These are phyloP conservation scores for Leishmania aethiopica DNA, from an alignment of 208 protist genomes.

Conservation along the genomic window DNA sequence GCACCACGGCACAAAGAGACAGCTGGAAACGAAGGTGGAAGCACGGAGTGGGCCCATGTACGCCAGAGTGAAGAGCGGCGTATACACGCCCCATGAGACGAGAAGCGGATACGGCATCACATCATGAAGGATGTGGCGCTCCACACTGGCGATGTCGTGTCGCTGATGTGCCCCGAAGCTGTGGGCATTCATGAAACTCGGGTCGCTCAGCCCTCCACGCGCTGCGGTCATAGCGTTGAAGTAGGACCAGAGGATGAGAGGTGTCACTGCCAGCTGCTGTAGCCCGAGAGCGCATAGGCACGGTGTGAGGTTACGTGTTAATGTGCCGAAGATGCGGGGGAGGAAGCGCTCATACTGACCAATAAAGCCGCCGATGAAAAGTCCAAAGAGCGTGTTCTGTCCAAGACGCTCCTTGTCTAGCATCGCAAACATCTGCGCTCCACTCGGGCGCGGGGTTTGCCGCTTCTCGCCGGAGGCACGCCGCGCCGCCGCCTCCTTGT, in stretches of 20 bases:
- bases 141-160: constrained; percentile 55
- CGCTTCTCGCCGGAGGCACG: constrained; percentile 45
- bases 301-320: constrained; percentile 35
- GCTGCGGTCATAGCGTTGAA: constrained; percentile 69
- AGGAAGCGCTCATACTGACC: constrained; percentile 34
- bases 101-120: constrained; percentile 74
- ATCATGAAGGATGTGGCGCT: constrained; percentile 54
- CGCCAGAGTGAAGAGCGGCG: constrained; percentile 44
- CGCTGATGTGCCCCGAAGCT: constrained; percentile 28
- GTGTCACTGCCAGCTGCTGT: constrained; percentile 76
- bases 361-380: constrained; percentile 29
- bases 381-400: constrained; percentile 54
- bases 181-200: constrained; percentile 55
- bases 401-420: constrained; percentile 59
- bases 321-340: constrained; percentile 40
- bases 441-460: constrained; percentile 32
- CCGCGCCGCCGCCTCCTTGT: constrained; percentile 49
- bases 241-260: constrained; percentile 63
- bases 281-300: constrained; percentile 51
- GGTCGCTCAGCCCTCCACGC: constrained; percentile 59
- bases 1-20: constrained; percentile 61
- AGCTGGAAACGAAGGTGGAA: constrained; percentile 18
- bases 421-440: constrained; percentile 54
- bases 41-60: constrained; percentile 46
- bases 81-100: constrained; percentile 70